These are phyloP conservation scores for Trichophyton simii DNA, from an alignment of 2,329 filamentous ascomycete genomes.

Conservation along the genomic window DNA sequence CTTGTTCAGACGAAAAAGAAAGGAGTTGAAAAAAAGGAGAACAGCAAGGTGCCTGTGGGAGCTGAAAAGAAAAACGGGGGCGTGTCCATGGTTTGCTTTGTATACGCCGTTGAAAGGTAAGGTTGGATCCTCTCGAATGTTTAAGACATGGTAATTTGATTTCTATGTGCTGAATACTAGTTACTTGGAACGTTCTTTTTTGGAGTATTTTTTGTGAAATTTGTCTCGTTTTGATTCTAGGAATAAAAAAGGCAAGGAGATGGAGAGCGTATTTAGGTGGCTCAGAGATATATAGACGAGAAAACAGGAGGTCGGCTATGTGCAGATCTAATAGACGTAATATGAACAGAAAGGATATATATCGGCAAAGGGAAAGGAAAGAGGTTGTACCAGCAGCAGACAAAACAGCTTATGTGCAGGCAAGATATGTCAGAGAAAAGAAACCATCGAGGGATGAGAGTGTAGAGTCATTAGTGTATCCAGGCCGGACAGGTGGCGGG, in stretches of 20 bases:
- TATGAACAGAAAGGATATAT: not conserved
- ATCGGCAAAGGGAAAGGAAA: not conserved
- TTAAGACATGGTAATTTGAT: not conserved
- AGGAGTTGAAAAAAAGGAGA: not conserved
- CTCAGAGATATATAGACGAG: not conserved
- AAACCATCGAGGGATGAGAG: not conserved
- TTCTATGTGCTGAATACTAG: not conserved
- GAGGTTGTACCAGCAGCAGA: not conserved
- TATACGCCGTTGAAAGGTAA: not conserved
- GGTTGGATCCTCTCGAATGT: not conserved
- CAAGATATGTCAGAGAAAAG: not conserved
- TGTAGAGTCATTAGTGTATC: not conserved
- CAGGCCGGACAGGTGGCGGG: not conserved
- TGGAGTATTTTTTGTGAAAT: not conserved
- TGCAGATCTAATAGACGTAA: not conserved
- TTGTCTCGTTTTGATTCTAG: not conserved
- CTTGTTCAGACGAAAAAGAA: not conserved
- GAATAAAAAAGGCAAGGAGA: not conserved
- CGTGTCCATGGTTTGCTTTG: not conserved
- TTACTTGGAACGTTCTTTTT: not conserved
- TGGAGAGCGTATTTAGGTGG: not conserved
- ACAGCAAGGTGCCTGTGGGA: not conserved
- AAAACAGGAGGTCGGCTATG: not conserved
- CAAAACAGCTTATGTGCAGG: slow-evolving; percentile 2
- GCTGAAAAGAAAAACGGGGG: not conserved